Evolutionary conservation across 768 basidiomycete species (phyloP), one percentile per base, ranked within the genome.

Genomic region (Leccinum disarticulatum): DNA sequence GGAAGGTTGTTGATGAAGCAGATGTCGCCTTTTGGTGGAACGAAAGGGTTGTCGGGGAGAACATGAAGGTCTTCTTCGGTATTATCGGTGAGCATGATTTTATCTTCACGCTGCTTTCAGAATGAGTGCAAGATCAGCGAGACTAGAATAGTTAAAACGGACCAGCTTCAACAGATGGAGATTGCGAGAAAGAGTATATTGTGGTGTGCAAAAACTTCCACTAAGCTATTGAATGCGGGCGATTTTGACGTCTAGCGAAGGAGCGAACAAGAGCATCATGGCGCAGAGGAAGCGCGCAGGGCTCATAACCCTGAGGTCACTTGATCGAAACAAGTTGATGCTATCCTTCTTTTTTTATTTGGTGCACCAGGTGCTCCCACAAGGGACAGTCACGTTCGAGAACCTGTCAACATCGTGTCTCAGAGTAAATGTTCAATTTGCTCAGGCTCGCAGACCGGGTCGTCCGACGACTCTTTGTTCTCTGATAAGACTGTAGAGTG

Each of bases 1-100:
- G 85, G 84, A 15, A 86, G 77, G 38, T 74, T 70, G 57, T 85
- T 81, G 35, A 86, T 76, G 1, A 78, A 81, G 61, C 83, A 85
- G 53, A 57, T 35, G 28, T 56, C 60, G 2, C 77, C 75, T 25
- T 68, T 70, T 0, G 82, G 82, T 11, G 83, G 80, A 28, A 78
- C 67, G 57, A 75, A 83, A 1, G 80, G 83, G 58, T 83, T 83
- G 64, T 82, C 77, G 30, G 65, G 75, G 10, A 69, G 68, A 35
- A 77, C 17, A 6, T 46, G 46, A 19, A 35, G 10, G 15, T 56
- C 51, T 28, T 55, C n/a, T 38, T 54, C 56, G 2, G 27, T 11
- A 36, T 55, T 17, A 22, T 62, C 57, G 19, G 52, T 25, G 22
- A 60, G 60, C 43, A 38, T 30, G 54, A 51, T 1, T 43, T 11